phyloP scores from a whole-genome alignment of 345 rosid genomes.

The Citrus inodora region DNA sequence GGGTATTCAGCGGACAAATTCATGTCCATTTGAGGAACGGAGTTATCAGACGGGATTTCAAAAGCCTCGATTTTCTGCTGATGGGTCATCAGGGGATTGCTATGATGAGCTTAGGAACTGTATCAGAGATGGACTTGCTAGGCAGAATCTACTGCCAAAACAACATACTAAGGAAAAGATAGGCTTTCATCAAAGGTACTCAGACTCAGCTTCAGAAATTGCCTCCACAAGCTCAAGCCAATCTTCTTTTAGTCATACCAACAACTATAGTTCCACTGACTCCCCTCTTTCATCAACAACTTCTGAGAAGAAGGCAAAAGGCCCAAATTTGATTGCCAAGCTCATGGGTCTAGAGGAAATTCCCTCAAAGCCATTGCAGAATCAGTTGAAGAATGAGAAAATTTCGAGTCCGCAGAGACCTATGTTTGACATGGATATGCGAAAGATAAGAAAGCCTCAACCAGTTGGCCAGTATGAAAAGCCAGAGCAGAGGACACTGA shows the following conservation, averaged over 20 bases:
- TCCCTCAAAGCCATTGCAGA: constrained; percentile 36
- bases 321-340: constrained; percentile 73
- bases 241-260: constrained; percentile 33
- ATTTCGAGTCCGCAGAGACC: constrained; percentile 21
- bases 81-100: constrained; percentile 49
- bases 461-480: constrained; percentile 17
- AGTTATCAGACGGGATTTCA: constrained; percentile 17
- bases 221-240: constrained; percentile 73
- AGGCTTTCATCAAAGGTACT: constrained; percentile 23
- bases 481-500: constrained; percentile 29
- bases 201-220: constrained; percentile 42
- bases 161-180: constrained; percentile 18
- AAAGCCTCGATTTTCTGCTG: constrained; percentile 35
- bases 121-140: constrained; percentile 52
- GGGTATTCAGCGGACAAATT: constrained; percentile 33
- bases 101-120: constrained; percentile 61
- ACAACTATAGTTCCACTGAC: constrained; percentile 31
- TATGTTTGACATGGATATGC: constrained; percentile 30
- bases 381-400: constrained; percentile 23
- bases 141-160: constrained; percentile 52
- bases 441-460: constrained; percentile 36
- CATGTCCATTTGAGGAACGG: constrained; percentile 33
- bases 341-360: constrained; percentile 87
- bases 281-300: constrained; percentile 33
- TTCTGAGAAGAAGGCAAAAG: constrained; percentile 29